A percentile compares a stretch with the other conserved stretches of the same genome.
Conservation (phyloP, 2,329 filamentous ascomycete genomes). For the Phialocephala sp. region DNA sequence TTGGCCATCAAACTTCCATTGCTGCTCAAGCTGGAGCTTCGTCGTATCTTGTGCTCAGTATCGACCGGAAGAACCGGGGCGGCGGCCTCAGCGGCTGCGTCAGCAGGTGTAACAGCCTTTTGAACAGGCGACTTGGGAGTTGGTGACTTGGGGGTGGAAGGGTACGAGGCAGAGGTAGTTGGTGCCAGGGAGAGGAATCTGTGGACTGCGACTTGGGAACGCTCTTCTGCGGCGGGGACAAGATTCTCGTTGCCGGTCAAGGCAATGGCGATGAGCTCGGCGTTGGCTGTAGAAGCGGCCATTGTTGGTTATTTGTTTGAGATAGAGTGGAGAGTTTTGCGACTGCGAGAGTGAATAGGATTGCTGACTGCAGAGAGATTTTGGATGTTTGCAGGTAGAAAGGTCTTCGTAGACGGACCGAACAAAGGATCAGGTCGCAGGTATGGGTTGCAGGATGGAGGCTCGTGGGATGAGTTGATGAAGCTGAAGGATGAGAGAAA, state of each 20-base stretch:
- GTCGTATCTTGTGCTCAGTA: slow-evolving; percentile 23
- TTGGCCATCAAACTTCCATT: slow-evolving; percentile 22
- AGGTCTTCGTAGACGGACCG: slow-evolving; percentile 19
- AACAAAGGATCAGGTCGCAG: slow-evolving; percentile 28
- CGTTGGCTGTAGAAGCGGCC: slow-evolving; percentile 25
- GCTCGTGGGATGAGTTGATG: slow-evolving; percentile 7
- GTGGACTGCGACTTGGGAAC: slow-evolving; percentile 18
- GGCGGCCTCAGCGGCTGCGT: slow-evolving; percentile 14
- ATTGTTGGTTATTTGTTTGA: slow-evolving; percentile 23
- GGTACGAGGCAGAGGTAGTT: slow-evolving; percentile 37
- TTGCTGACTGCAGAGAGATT: slow-evolving; percentile 16
- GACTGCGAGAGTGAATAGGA: slow-evolving; percentile 8
- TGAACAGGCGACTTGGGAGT: slow-evolving; percentile 14
- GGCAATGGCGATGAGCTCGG: slow-evolving; percentile 26
- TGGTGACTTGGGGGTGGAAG: slow-evolving; percentile 22
- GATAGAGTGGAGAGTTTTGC: slow-evolving; percentile 18
- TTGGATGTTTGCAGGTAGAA: slow-evolving; percentile 14
- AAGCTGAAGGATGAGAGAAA: slow-evolving; percentile 9
- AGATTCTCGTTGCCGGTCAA: slow-evolving; percentile 30
- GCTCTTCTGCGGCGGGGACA: slow-evolving; percentile 30
- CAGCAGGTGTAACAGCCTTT: slow-evolving; percentile 10
- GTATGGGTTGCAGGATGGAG: slow-evolving; percentile 22
- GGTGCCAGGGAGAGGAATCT: slow-evolving; percentile 41
- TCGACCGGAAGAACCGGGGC: slow-evolving; percentile 15
- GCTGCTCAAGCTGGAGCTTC: slow-evolving; percentile 32